phyloP scores from a whole-genome alignment of 1,284 basidiomycete genomes.

The Fomitiporia mediterranea region DNA sequence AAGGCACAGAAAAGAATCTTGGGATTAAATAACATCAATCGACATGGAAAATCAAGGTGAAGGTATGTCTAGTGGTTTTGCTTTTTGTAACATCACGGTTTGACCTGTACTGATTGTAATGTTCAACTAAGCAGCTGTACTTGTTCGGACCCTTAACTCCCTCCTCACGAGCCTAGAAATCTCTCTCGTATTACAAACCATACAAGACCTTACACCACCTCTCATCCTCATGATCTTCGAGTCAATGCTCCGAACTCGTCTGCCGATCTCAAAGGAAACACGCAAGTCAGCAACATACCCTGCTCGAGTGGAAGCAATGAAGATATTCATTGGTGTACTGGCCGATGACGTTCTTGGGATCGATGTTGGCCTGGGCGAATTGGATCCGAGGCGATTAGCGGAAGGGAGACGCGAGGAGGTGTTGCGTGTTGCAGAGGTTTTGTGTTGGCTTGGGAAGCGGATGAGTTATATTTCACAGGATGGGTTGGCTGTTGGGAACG shows the following conservation, averaged over 20 bases:
- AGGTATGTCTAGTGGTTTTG: too few species aligned
- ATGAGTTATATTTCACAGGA: slow-evolving; percentile 34
- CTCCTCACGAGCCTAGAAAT: slow-evolving; percentile 49
- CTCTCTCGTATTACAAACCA: slow-evolving; percentile 50
- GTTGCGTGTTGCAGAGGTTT: slow-evolving; percentile 54
- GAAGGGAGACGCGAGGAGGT: slow-evolving; percentile 58
- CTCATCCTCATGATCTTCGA: slow-evolving; percentile 64
- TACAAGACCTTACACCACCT: slow-evolving; percentile 64
- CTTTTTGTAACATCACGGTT: too few species aligned
- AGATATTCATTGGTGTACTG: slow-evolving; percentile 72
- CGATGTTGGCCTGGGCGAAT: slow-evolving; percentile 55
- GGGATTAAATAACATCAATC: too few species aligned
- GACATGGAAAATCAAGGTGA: too few species aligned
- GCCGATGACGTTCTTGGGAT: slow-evolving; percentile 58
- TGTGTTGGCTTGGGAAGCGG: slow-evolving; percentile 58
- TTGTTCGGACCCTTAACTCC: slow-evolving; percentile 35
- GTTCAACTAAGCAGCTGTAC: too few species aligned
- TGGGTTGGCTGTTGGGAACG: slow-evolving; percentile 20
- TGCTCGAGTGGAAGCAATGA: slow-evolving; percentile 55
- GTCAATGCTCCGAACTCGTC: slow-evolving; percentile 45
- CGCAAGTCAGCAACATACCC: slow-evolving; percentile 38
- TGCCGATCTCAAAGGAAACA: slow-evolving; percentile 40
- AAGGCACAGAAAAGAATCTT: too few species aligned
- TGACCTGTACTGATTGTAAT: too few species aligned
- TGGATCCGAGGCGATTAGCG: slow-evolving; percentile 61